phyloP scores from a whole-genome alignment of 2,329 filamentous ascomycete species.

The Dryadomyces sulphureus region DNA sequence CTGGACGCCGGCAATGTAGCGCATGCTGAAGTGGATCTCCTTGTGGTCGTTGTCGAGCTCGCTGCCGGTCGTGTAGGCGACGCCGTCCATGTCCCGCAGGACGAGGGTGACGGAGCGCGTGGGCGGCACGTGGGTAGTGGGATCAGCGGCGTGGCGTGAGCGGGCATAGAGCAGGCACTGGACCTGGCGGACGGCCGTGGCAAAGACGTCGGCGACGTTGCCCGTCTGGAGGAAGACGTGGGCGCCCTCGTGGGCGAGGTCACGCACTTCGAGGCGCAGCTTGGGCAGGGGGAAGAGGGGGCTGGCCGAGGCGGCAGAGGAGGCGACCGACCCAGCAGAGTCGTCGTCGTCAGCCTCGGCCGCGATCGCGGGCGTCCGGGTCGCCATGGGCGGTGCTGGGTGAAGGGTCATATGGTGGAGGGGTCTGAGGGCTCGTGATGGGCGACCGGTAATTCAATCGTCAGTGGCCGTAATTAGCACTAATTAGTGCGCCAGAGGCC shows the following conservation, averaged over 20 bases:
- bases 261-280: constrained; percentile 43
- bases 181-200: constrained; percentile 50
- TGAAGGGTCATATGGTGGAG: neutral
- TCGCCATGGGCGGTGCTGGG: too few relatives aligned
- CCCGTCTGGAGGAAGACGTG: constrained; percentile 52
- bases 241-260: constrained; percentile 45
- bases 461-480: too few relatives aligned
- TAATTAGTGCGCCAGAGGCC: too few relatives aligned
- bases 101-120: constrained; percentile 79
- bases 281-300: constrained; percentile 31
- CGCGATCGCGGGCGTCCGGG: too few relatives aligned
- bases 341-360: too few relatives aligned
- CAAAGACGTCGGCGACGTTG: constrained; percentile 46
- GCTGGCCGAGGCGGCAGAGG: too few relatives aligned
- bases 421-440: neutral
- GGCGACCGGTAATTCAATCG: too few relatives aligned
- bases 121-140: constrained; percentile 31
- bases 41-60: constrained; percentile 78
- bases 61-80: constrained; percentile 75
- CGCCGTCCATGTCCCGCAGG: constrained; percentile 63
- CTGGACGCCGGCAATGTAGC: constrained; percentile 47
- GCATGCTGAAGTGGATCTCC: constrained; percentile 75
- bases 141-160: constrained; percentile 19
- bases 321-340: too few relatives aligned
- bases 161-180: constrained; percentile 56